Evolutionary conservation across 805 yeast genomes (phyloP), one percentile per base, ranked within the genome.

Genomic region (Kluyveromyces wickerhamii): DNA sequence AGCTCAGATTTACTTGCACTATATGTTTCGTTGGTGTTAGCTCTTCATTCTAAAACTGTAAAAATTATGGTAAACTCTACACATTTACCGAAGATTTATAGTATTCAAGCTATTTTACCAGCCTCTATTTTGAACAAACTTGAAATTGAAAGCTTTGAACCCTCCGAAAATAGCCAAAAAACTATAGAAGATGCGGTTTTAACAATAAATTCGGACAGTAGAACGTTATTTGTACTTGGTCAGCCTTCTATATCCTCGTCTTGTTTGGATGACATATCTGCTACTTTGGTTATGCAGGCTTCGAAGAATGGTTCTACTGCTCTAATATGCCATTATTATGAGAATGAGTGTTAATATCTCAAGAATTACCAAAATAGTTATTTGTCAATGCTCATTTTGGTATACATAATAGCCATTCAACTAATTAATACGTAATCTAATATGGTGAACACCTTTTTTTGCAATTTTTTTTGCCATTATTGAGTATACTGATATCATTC

Each of bases 1-100:
- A 44, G 52, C 7, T 54, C 61, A 1, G 61, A 56, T 32, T 44
- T 47, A 27, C 38, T 54, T 22, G 49, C 57, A 6, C 27, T 56
- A 11, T 51, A 51, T 32, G 11, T 50, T 5, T 36, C 52, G 15
- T 32, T 54, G 4, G 30, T 49, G 21, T 46, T 54, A 12, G 23
- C 21, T n/a, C 19, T 16, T 9, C 16, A 14, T 30, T 25, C 18
- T 12, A 22, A 30, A 5, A 14, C 15, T 21, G 19, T 30, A 17
- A 30, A 15, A 30, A 22, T 30, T 4, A 11, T 12, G 8, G 22
- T 18, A 9, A 21, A 13, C 19, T 8, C 23, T 3, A 13, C 21
- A 5, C 19, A 12, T 21, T 13, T 10, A 6, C 7, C 17, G 8
- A 15, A n/a, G n/a, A n/a, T 30, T 20, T 17, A 10, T 8, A 7